phyloP scores from a whole-genome alignment of 2,329 filamentous ascomycete genomes.

The Beauveria rudraprayagi region DNA sequence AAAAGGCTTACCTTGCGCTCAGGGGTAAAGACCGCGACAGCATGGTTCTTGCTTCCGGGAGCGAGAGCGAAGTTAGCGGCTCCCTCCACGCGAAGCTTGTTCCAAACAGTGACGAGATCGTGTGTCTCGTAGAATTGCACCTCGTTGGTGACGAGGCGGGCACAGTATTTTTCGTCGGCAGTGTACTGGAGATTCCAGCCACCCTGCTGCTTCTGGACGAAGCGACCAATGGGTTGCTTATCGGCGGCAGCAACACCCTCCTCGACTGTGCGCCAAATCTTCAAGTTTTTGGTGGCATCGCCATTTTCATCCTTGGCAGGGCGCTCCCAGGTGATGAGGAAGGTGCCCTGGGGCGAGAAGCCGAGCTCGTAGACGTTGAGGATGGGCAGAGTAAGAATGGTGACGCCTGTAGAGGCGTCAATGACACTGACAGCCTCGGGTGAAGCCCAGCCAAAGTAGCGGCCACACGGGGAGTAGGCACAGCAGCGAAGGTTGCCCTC shows the following conservation, averaged over 20 bases:
- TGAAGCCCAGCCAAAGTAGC: conserved; percentile 92
- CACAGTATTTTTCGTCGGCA: conserved; percentile 85
- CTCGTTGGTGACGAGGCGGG: conserved; percentile 90
- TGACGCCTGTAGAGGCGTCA: conserved; percentile 67
- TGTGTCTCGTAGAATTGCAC: conserved; percentile 93
- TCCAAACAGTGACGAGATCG: conserved; percentile 82
- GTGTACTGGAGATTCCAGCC: conserved; percentile 98
- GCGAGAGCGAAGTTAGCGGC: conserved; percentile 83
- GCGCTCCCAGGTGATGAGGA: conserved; percentile 94
- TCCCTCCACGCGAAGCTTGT: conserved; percentile 88
- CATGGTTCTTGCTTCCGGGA: conserved; percentile 73
- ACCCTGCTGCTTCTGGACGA: conserved; percentile 91
- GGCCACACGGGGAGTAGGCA: conserved; percentile 90
- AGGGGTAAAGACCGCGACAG: conserved; percentile 89
- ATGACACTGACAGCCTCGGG: conserved; percentile 79
- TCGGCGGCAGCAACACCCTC: conserved; percentile 52
- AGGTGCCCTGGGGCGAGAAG: conserved; percentile 88
- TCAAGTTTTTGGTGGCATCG: conserved; percentile 91
- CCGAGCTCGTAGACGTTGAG: conserved; percentile 87
- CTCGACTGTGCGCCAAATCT: conserved; percentile 85
- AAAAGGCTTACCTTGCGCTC: conserved; percentile 70
- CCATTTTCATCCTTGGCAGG: conserved; percentile 87
- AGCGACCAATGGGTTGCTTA: conserved; percentile 73
- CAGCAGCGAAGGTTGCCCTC: conserved; percentile 93
- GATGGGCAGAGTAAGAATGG: conserved; percentile 67